Evolutionary conservation across 257 asterid species (phyloP), one percentile per base, ranked within the genome.

Genomic region (Solanum sparsipilum): DNA sequence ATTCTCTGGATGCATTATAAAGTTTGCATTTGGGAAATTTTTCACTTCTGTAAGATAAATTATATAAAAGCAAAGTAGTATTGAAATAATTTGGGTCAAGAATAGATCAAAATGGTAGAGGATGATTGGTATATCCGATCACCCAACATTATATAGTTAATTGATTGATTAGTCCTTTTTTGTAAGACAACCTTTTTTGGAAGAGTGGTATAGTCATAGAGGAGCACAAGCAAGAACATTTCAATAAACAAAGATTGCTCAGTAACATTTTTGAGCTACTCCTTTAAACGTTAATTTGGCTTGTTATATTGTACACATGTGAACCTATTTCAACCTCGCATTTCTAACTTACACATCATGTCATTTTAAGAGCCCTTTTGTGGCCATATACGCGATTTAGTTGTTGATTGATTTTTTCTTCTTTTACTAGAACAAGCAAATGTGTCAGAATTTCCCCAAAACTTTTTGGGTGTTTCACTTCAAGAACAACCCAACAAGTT

Each of bases 391-490:
- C 29, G 32, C 18, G 5, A 29, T 88, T 15, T 82, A 73, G 13
- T 36, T 63, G 7, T 83, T 23, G 4, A 2, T 98, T 82, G 98
- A 95, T 13, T 88, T 95, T 96, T 90, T 81, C 60, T 93, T 89
- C 63, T 29, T 67, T 60, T 76, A n/a, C 46, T 27, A 95, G 98
- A 95, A n/a, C 96, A 92, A 93, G 32, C 91, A 15, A 89, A 65
- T 86, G 88, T 86, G 34, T 86, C 91, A 86, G 96, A 94, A 38
- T 96, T 94, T 84, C 96, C 99, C 21, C 95, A 98, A 83, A 98
- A 97, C 83, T 95, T 96, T 89, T 68, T 92, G 90, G 98, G 98
- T 91, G 92, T 94, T 89, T 93, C 97, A 23, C 96, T 95, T 76
- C 94, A 93, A 73, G 98, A 95, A 90, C 96, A 93, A 90, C 97